Percentiles rank a stretch among this genome's conserved stretches.
These are phyloP conservation scores for Erodium maritimum DNA, from an alignment of 345 rosid genomes.

Conservation along the genomic window DNA sequence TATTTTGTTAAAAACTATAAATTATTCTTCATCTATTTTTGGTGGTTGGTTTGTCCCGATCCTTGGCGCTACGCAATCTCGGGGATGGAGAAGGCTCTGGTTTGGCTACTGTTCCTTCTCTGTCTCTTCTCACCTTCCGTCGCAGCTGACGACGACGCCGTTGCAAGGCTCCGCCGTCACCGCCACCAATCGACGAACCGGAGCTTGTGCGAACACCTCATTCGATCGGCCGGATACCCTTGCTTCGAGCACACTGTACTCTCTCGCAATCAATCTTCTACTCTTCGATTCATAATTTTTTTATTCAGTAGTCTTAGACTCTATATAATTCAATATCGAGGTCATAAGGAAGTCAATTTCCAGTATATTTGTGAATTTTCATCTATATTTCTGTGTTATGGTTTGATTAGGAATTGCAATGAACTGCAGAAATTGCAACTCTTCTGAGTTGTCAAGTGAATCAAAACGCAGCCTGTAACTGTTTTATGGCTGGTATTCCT, in stretches of 20 bases:
- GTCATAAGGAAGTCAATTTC: too few species aligned
- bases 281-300: background rate
- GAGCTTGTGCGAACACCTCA: slow-evolving; percentile 51
- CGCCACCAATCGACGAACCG: slow-evolving; percentile 20
- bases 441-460: background rate
- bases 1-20: too few species aligned
- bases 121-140: slow-evolving; percentile 11
- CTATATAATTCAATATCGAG: background rate
- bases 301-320: background rate
- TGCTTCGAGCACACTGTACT: slow-evolving; percentile 71
- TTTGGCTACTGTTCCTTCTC: background rate
- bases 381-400: too few species aligned
- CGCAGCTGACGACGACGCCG: slow-evolving; percentile 10
- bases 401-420: background rate
- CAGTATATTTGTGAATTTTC: background rate
- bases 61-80: background rate
- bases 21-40: too few species aligned
- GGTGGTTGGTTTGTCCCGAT: background rate
- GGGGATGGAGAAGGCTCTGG: background rate
- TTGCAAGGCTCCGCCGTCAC: slow-evolving; percentile 5
- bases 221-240: slow-evolving; percentile 56
- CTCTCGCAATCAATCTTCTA: slow-evolving; percentile 8
- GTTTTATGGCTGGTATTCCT: background rate
- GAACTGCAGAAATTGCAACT: background rate
- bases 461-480: background rate